Base-by-base conservation (phyloP, 75 land plant genomes). In the Pinus albicaulis region DNA sequence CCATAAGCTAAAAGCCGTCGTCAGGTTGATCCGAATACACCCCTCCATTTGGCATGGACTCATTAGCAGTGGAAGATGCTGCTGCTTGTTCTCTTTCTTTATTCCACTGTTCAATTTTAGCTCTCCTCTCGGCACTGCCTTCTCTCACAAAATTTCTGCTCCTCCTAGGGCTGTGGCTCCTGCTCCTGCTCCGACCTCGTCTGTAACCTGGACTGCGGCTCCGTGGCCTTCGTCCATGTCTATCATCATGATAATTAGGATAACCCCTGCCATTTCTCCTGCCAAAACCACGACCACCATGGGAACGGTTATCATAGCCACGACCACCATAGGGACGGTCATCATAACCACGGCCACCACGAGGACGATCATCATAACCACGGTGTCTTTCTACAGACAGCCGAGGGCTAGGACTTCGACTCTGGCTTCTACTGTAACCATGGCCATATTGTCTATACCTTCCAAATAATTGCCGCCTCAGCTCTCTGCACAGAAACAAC, bases 51-150 rank as follows among this genome's bases (percentile, higher is more conserved):
- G 17, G 16, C 2, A 36, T 15, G 28, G 68, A 31, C 68, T 16
- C 17, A 24, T 73, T 77, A 25, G 72, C 79, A 34, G 53, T 64
- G 22, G 19, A 68, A 34, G 61, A 63, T 4, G 63, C 58, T 23
- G 63, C 86, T 53, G 76, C 69, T 57, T 87, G 87, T 25, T 92
- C 97, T 73, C 82, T 89, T 73, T 94, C 97, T 80, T 91, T 77
- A 53, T 92, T 94, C 97, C 97, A 94, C 71, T 92, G 92, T 75
- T 90, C 97, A 75, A 93, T 91, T 70, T 77, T 84, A 0, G 96
- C 96, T 62, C 96, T 78, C 5, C 96, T 75, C 58, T 93, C 95
- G 58, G 89, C 97, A 80, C 97, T 94, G 3, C 92, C 84, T 80
- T 90, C 95, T 75, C 97, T 86, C 15, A 81, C 78, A 5, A 84